phyloP scores from a whole-genome alignment of 352 stramenopile species.

The Phytophthora kernoviae region DNA sequence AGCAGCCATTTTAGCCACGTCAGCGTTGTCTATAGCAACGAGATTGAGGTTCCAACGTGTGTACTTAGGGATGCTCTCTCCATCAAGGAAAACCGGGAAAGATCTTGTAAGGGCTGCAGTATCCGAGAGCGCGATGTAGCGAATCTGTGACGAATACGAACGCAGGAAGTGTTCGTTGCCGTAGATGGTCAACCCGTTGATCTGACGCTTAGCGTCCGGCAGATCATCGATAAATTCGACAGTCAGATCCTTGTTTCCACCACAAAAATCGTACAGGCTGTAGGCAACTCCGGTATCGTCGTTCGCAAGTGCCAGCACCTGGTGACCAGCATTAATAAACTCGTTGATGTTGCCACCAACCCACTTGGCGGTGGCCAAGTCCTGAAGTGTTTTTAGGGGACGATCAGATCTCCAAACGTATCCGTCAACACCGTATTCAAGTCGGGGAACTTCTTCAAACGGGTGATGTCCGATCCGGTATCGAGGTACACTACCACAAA shows the following conservation, averaged over 20 bases:
- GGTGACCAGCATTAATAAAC: conserved; percentile 47
- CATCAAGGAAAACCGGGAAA: conserved; percentile 39
- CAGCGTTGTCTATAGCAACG: conserved; percentile 50
- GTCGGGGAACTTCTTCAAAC: conserved; percentile 32
- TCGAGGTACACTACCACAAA: conserved; percentile 67
- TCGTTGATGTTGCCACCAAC: conserved; percentile 40
- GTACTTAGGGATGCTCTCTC: conserved; percentile 50
- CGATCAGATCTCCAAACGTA: conserved; percentile 52
- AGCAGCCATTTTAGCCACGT: conserved; percentile 59
- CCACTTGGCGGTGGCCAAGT: conserved; percentile 43
- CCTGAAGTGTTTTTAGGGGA: conserved; percentile 43
- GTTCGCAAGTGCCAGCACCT: conserved; percentile 51
- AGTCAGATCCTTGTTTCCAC: conserved; percentile 34
- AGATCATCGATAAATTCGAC: conserved; percentile 49
- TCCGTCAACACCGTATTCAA: conserved; percentile 50
- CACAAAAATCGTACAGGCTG: conserved; percentile 47
- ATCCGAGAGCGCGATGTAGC: conserved; percentile 51
- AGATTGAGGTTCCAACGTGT: conserved; percentile 65
- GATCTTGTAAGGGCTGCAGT: conserved; percentile 27
- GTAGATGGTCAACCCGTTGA: conserved; percentile 57
- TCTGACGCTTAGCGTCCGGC: conserved; percentile 37
- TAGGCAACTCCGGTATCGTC: conserved; percentile 40
- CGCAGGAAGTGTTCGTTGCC: conserved; percentile 50
- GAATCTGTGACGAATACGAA: conserved; percentile 54
- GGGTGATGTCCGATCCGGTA: conserved; percentile 45